A percentile compares a stretch with the other conserved stretches of the same genome.
Conservation (phyloP, 164 flowering plant genomes). For the Chimonanthus salicifolius region DNA sequence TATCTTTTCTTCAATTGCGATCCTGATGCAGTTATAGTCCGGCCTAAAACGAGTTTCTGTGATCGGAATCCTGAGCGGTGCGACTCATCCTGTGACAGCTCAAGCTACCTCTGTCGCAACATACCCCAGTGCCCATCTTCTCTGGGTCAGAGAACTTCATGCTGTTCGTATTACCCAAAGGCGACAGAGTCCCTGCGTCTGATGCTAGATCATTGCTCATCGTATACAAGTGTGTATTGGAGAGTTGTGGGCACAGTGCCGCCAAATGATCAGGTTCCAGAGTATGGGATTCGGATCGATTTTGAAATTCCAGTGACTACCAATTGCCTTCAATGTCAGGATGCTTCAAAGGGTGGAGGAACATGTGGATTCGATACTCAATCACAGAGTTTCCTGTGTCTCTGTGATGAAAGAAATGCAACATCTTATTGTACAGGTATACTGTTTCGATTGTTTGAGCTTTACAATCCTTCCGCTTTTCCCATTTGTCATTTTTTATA, state of each 20-base stretch:
- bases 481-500: not conserved
- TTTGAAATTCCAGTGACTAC: slow-evolving; percentile 83
- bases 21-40: slow-evolving; percentile 47
- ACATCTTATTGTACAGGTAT: slow-evolving; percentile 78
- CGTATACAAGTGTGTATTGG: slow-evolving; percentile 86
- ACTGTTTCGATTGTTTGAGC: not conserved
- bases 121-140: slow-evolving; percentile 58
- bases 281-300: slow-evolving; percentile 79
- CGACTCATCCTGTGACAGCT: slow-evolving; percentile 75
- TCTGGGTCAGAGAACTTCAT: slow-evolving; percentile 32
- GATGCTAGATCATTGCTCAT: slow-evolving; percentile 68
- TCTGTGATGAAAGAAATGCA: slow-evolving; percentile 57
- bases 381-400: slow-evolving; percentile 60
- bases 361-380: slow-evolving; percentile 72
- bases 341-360: slow-evolving; percentile 63
- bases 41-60: slow-evolving; percentile 69
- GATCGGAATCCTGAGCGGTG: slow-evolving; percentile 76
- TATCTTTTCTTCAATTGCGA: slow-evolving; percentile 90
- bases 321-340: slow-evolving; percentile 72
- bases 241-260: slow-evolving; percentile 39
- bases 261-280: slow-evolving; percentile 64
- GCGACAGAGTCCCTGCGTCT: slow-evolving; percentile 73
- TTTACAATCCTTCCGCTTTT: not conserved
- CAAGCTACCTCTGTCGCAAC: slow-evolving; percentile 82
- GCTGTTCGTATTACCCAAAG: slow-evolving; percentile 86